Evolutionary conservation across 1,139 yeast species (phyloP).

Genomic region (Taphrina confusa): DNA sequence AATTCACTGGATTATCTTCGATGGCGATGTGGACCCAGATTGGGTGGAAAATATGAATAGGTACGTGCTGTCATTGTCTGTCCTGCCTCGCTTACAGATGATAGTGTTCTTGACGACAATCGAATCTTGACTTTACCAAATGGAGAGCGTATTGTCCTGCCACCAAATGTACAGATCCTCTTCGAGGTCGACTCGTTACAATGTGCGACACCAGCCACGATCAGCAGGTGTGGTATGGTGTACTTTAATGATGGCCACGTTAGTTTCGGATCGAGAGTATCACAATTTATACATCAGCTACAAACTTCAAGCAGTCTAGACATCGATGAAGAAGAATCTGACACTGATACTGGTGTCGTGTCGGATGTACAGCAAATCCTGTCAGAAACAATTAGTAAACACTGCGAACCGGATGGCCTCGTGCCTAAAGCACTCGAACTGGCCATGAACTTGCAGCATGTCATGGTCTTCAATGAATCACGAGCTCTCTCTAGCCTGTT

Average conservation of each 20-base stretch:
- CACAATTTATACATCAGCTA: conserved; percentile 41
- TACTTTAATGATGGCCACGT: conserved; percentile 59
- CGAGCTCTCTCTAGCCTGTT: conserved; percentile 52
- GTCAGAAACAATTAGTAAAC: background rate
- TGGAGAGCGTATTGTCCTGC: conserved; percentile 78
- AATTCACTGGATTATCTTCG: conserved; percentile 78
- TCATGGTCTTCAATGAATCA: conserved; percentile 55
- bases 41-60: conserved; percentile 90
- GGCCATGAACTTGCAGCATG: conserved; percentile 50
- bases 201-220: conserved; percentile 84
- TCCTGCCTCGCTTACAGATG: too few species aligned
- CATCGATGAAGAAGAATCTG: conserved; percentile 42
- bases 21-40: conserved; percentile 90
- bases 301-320: conserved; percentile 42
- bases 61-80: too few species aligned
- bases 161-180: conserved; percentile 62
- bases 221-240: conserved; percentile 89
- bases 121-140: conserved; percentile 77
- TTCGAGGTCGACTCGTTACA: conserved; percentile 74
- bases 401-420: background rate
- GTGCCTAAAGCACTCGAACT: conserved; percentile 37
- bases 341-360: too few species aligned
- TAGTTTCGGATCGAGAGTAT: conserved; percentile 43
- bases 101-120: conserved; percentile 82
- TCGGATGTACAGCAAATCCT: background rate